Base-by-base conservation (phyloP, 179 eudicot genomes). In the Silene vulgaris region DNA sequence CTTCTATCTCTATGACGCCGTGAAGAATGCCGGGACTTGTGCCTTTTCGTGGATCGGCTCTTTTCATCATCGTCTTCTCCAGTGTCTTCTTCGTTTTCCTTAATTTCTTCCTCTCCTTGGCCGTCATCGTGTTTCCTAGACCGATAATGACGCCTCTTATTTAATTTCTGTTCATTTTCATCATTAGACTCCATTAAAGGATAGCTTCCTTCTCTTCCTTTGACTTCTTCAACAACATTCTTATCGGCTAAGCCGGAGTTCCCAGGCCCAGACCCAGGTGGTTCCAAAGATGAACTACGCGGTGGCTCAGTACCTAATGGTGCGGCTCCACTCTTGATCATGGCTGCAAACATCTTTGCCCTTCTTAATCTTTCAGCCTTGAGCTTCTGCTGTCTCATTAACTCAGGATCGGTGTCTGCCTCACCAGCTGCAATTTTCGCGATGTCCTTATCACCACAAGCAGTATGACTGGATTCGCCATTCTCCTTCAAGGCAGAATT, bases 261-360 rank as follows among this genome's bases (percentile, higher is more conserved):
- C 59, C 77, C 37, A 35, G 40, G 1, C 59, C 75, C 87, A 72
- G 76, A 73, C 59, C 75, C 87, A 72, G 76, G 74, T 2, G 88
- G 96, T 13, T 92, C 96, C 21, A 78, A 82, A 11, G 96, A 92
- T 35, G 81, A 73, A 23, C 86, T 79, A 26, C 84, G 92, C 14
- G 67, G 52, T 7, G 89, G 56, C 56, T 88, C 92, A 59, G 87
- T 74, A 72, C 82, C 91, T 14, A 60, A 56, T 19, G 96, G 86
- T 45, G 76, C 83, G 35, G 76, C 84, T 69, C 95, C 93, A 70
- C 84, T 83, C 86, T 89, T 96, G 61, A 93, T 75, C 93, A 86
- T 88, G 12, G 97, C 91, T 3, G 93, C 93, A 87, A 96, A 96
- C 99, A 89, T 85, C 80, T 93, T 96, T 3, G 99, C 99, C 72